Conservation (phyloP, 495 filamentous ascomycete genomes). For the Parathielavia appendiculata region DNA sequence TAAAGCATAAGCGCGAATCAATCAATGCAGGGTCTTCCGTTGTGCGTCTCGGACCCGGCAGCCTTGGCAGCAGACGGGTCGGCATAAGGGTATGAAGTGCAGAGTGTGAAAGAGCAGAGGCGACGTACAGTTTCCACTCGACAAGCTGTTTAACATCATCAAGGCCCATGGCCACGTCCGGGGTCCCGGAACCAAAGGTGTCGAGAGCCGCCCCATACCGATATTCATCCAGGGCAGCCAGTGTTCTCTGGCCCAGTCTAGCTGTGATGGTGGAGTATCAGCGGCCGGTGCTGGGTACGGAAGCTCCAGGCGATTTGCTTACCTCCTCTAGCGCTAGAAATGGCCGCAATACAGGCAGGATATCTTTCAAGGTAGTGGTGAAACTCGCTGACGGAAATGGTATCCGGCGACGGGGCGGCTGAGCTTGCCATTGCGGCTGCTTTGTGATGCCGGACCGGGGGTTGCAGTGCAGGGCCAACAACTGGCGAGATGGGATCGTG, state of each 20-base stretch:
- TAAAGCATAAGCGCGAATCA: slow-evolving; percentile 9
- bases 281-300: not conserved
- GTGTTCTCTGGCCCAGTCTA: slow-evolving; percentile 41
- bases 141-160: slow-evolving; percentile 52
- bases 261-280: slow-evolving; percentile 22
- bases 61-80: not conserved
- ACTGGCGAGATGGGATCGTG: not conserved
- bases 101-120: not conserved
- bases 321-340: slow-evolving; percentile 41
- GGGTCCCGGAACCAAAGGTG: slow-evolving; percentile 31
- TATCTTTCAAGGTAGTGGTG: slow-evolving; percentile 32
- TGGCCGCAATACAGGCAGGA: slow-evolving; percentile 35
- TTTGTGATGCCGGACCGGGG: slow-evolving; percentile 20
- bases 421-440: slow-evolving; percentile 29
- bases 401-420: slow-evolving; percentile 27
- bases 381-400: slow-evolving; percentile 36
- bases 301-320: slow-evolving; percentile 15
- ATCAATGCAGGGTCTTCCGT: not conserved
- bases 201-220: slow-evolving; percentile 42
- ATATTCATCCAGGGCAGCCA: slow-evolving; percentile 46
- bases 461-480: slow-evolving; percentile 20
- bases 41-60: not conserved
- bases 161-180: slow-evolving; percentile 32
- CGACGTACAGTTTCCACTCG: slow-evolving; percentile 71
- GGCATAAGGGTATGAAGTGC: not conserved